Evolutionary conservation across 2,329 filamentous ascomycete genomes (phyloP).

Genomic region (Mollisiaceae sp.): DNA sequence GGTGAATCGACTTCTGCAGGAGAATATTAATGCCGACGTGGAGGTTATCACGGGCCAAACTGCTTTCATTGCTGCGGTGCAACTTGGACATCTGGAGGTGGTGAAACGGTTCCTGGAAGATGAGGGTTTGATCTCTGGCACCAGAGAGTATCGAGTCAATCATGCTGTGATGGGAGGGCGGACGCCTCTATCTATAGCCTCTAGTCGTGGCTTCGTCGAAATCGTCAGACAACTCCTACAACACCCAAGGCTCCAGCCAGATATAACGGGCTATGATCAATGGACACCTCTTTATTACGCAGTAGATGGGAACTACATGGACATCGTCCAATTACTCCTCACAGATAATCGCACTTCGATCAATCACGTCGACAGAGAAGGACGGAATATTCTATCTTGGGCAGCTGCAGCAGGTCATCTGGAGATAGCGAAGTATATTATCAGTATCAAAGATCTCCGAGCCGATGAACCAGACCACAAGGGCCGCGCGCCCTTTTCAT

Average conservation of each 20-base stretch:
- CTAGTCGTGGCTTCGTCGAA: conserved; percentile 41
- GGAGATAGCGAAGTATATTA: conserved; percentile 35
- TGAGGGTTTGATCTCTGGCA: conserved; percentile 19
- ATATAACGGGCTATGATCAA: conserved; percentile 37
- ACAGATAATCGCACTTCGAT: conserved; percentile 35
- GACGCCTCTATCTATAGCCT: conserved; percentile 44
- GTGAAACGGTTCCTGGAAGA: conserved; percentile 39
- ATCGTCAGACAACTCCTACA: conserved; percentile 40
- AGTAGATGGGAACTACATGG: conserved; percentile 36
- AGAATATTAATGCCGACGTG: conserved; percentile 34
- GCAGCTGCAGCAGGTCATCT: conserved; percentile 42
- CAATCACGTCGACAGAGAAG: conserved; percentile 42
- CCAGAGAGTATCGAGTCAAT: conserved; percentile 33
- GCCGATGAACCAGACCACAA: conserved; percentile 40
- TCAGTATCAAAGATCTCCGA: conserved; percentile 37
- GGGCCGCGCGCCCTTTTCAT: conserved; percentile 44
- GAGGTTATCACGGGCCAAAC: conserved; percentile 33
- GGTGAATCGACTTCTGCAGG: conserved; percentile 36
- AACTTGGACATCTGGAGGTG: conserved; percentile 40
- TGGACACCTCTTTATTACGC: conserved; percentile 45
- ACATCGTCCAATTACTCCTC: conserved; percentile 37
- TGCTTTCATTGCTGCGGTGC: conserved; percentile 41
- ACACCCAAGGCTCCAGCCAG: conserved; percentile 27
- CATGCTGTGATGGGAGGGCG: conserved; percentile 35
- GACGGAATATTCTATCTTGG: conserved; percentile 45